Percentiles rank a stretch among this genome's conserved stretches.
These are phyloP conservation scores for Pseudocercospora fuligena DNA, from an alignment of 2,329 filamentous ascomycete species.

Conservation along the genomic window DNA sequence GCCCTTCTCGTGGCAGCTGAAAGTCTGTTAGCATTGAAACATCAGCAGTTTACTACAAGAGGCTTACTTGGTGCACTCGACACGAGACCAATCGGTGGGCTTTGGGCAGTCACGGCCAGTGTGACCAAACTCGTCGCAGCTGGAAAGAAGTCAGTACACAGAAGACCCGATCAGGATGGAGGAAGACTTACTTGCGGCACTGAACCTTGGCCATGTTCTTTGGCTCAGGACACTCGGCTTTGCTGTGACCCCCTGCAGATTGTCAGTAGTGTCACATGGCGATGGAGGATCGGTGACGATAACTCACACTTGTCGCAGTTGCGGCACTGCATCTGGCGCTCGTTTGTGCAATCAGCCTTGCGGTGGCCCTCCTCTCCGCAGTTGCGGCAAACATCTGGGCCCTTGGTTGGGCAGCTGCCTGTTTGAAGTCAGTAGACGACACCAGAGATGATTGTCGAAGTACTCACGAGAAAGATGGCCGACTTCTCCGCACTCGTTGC, in stretches of 20 bases:
- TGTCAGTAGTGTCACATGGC: neutral
- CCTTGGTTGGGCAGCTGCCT: slow-evolving; percentile 7
- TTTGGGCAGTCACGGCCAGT: slow-evolving; percentile 14
- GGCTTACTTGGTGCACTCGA: slow-evolving; percentile 46
- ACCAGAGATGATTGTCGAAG: neutral
- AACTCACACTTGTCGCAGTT: slow-evolving; percentile 40
- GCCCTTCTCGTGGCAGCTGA: slow-evolving; percentile 46
- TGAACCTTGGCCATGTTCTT: slow-evolving; percentile 56
- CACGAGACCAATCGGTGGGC: slow-evolving; percentile 45
- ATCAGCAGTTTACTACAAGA: neutral
- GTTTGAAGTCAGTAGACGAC: slow-evolving; percentile 12
- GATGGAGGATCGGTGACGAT: neutral
- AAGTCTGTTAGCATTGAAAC: neutral
- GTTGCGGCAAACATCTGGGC: slow-evolving; percentile 41
- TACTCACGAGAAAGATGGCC: slow-evolving; percentile 44
- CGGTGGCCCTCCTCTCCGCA: slow-evolving; percentile 42
- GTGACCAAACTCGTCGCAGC: slow-evolving; percentile 46
- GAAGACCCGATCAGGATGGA: neutral
- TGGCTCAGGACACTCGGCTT: slow-evolving; percentile 67
- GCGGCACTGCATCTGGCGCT: slow-evolving; percentile 42
- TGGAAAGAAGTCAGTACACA: slow-evolving; percentile 34
- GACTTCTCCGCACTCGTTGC: slow-evolving; percentile 39
- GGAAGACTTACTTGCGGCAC: slow-evolving; percentile 41
- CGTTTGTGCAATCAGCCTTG: slow-evolving; percentile 41
- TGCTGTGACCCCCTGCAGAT: slow-evolving; percentile 39